These are phyloP conservation scores for Craspedostauros australis DNA, from an alignment of 108 stramenopile species.

Conservation along the genomic window DNA sequence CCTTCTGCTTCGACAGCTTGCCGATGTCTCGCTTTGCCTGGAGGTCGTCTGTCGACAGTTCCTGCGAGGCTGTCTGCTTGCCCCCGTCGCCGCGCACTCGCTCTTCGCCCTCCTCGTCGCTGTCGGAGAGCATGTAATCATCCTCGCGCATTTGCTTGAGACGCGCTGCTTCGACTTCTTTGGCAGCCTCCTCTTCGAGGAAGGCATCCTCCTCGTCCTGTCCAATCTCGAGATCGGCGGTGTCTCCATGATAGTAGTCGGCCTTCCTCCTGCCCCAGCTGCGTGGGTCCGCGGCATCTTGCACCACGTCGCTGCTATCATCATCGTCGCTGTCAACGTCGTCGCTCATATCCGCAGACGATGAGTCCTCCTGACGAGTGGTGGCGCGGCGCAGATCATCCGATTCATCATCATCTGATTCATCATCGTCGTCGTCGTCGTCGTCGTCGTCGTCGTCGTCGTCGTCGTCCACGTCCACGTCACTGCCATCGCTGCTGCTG, in stretches of 20 bases:
- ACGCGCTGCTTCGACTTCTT: constrained; percentile 62
- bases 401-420: not conserved
- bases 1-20: constrained; percentile 49
- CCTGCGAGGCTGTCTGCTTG: constrained; percentile 1
- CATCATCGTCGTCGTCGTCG: constrained; percentile 13
- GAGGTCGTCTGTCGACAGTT: constrained; percentile 5
- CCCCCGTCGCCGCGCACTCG: constrained; percentile 14
- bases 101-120: constrained; percentile 19
- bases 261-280: constrained; percentile 88
- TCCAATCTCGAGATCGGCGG: constrained; percentile 93
- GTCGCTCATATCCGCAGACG: constrained; percentile 6
- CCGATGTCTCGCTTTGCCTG: constrained; percentile 29
- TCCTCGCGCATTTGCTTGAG: constrained; percentile 76
- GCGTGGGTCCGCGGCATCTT: constrained; percentile 10
- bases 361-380: not conserved
- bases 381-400: not conserved
- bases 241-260: constrained; percentile 88
- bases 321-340: constrained; percentile 15
- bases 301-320: constrained; percentile 16
- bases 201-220: constrained; percentile 79
- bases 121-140: constrained; percentile 69
- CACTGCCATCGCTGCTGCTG: constrained; percentile 38
- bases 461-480: constrained; percentile 27
- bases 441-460: constrained; percentile 22
- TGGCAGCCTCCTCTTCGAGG: constrained; percentile 78